These are phyloP conservation scores for Ophiostoma triangulosporum DNA, from an alignment of 2,329 filamentous ascomycete genomes.

Conservation along the genomic window DNA sequence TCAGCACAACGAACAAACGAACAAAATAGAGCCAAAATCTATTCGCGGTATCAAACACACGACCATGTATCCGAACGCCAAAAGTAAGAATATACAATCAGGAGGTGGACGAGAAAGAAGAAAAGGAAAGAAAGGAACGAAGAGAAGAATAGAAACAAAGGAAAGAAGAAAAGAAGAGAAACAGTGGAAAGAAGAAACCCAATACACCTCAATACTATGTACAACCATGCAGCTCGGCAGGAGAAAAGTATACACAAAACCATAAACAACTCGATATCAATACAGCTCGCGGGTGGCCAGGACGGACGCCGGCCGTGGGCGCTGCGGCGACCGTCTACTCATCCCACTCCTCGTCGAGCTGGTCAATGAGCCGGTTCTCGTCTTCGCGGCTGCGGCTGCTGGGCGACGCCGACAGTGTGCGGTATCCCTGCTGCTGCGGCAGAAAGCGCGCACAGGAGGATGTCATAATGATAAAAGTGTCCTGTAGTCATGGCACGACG, in stretches of 20 bases:
- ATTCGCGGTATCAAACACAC: not conserved
- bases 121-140: not conserved
- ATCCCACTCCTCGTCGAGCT: slow-evolving; percentile 95
- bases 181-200: not conserved
- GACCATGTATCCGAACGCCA: not conserved
- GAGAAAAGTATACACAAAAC: too few relatives aligned
- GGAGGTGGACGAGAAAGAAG: too few relatives aligned
- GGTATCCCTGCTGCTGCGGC: slow-evolving; percentile 54
- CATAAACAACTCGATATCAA: too few relatives aligned
- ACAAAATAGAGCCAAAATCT: not conserved
- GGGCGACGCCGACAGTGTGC: slow-evolving; percentile 43
- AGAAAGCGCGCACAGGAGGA: slow-evolving; percentile 56
- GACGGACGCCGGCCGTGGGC: too few relatives aligned
- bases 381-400: slow-evolving; percentile 51
- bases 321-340: slow-evolving; percentile 22
- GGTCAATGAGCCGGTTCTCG: slow-evolving; percentile 88
- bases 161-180: not conserved
- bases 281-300: too few relatives aligned
- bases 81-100: not conserved
- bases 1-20: not conserved
- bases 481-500: slow-evolving; percentile 27
- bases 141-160: not conserved
- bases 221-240: too few relatives aligned
- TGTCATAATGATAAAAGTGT: slow-evolving; percentile 52
- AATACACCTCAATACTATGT: too few relatives aligned